Percentiles rank a stretch among this genome's conserved stretches.
Conservation (phyloP, 208 protist genomes). For the Crithidia acanthocephali region DNA sequence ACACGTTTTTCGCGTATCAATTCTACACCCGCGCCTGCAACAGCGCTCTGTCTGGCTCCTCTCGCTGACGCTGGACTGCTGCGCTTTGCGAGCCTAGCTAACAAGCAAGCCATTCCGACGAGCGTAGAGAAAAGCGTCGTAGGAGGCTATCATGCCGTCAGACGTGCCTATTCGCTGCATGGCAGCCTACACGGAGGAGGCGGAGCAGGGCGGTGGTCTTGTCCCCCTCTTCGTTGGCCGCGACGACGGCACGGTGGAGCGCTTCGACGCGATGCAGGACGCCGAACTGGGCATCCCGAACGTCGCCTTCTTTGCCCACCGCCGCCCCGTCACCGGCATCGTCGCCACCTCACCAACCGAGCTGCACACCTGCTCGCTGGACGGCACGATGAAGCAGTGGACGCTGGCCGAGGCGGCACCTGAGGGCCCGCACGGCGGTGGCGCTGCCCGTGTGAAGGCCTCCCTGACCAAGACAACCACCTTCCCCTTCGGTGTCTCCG, state of each 20-base stretch:
- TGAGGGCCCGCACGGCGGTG: conserved; percentile 13
- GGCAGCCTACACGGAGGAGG: conserved; percentile 46
- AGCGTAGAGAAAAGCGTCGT: too few relatives aligned
- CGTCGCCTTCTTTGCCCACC: conserved; percentile 64
- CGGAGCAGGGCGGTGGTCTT: conserved; percentile 39
- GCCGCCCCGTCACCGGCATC: conserved; percentile 63
- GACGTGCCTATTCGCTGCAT: conserved; percentile 57
- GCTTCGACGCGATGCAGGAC: conserved; percentile 61
- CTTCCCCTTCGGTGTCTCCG: conserved; percentile 52
- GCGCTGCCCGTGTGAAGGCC: conserved; percentile 31
- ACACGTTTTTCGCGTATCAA: too few relatives aligned
- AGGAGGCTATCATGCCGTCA: too few relatives aligned
- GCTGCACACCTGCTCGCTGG: conserved; percentile 70
- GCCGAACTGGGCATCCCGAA: conserved; percentile 56
- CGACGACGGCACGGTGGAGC: conserved; percentile 78
- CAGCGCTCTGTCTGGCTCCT: too few relatives aligned
- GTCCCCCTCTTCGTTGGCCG: conserved; percentile 70
- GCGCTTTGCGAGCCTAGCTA: too few relatives aligned
- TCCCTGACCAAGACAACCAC: conserved; percentile 39
- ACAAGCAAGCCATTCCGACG: too few relatives aligned
- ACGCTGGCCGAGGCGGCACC: conserved; percentile 30
- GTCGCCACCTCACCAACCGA: conserved; percentile 47
- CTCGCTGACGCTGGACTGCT: too few relatives aligned
- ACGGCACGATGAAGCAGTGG: conserved; percentile 80
- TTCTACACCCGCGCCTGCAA: too few relatives aligned